Base-by-base conservation (phyloP, 257 asterid genomes). In the Scutellaria galericulata region DNA sequence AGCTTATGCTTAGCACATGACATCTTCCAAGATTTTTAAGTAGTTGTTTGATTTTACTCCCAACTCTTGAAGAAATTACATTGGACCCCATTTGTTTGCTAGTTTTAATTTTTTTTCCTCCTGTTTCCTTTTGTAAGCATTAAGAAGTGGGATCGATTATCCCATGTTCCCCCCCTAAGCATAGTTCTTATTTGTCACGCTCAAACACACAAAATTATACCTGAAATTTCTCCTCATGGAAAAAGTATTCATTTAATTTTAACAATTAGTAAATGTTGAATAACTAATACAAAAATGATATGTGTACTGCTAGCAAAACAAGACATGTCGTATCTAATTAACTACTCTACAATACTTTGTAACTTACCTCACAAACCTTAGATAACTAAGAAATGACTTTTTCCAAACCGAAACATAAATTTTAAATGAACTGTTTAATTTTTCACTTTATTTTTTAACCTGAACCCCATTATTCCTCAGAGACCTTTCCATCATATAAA, bases 11-110 rank as follows among this genome's bases (percentile, higher is more conserved):
- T 13, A 66, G 55, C 6, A 37, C 40, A 37, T 37, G 62, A 68
- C 2, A 9, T 68, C 52, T 18, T 51, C 35, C 42, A 44, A 47
- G 58, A 65, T 27, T 27, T 18, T 20, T 24, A 63, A 10, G 53
- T 45, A 64, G 55, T 64, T 44, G 54, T 22, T 64, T 11, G 69
- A 45, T 7, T 64, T 68, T 68, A 68, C 52, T 51, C 51, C 37
- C 12, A 1, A 40, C 53, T 18, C 50, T 40, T 48, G 55, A 20
- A 13, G 6, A n/a, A 20, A 39, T 22, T 7, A 35, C 35, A 52
- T 39, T 39, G 62, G 18, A 37, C 63, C 63, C 64, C 15, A 6
- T 68, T 53, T 40, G 39, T 6, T 53, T 6, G 24, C 4, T 2
- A 22, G 52, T 18, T 53, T 6, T 20, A 12, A 3, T 11, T 69